Conservation (phyloP, 176 grass and related monocot genomes). For the Cenchrus americanus region DNA sequence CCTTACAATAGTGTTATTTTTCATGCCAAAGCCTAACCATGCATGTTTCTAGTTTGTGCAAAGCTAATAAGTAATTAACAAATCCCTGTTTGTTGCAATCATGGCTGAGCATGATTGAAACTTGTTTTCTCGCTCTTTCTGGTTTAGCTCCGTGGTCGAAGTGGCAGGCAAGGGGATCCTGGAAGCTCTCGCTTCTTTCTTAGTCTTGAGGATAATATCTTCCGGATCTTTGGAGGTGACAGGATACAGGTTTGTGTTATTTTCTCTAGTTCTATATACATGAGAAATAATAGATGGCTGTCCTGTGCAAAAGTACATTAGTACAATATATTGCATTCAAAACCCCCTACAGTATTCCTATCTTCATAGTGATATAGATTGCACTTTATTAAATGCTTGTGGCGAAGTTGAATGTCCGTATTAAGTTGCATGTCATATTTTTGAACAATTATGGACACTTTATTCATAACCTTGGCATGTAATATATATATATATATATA, state of each 20-base stretch:
- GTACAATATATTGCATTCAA: conserved; percentile 18
- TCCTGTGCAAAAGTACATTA: background rate
- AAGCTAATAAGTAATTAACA: conserved; percentile 1
- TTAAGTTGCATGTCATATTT: conserved; percentile 31
- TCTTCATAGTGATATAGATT: background rate
- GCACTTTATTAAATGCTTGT: conserved; percentile 23
- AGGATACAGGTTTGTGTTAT: conserved; percentile 83
- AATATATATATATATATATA: background rate
- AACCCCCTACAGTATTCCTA: conserved; percentile 8
- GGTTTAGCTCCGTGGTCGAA: conserved; percentile 90
- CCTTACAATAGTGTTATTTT: conserved; percentile 16
- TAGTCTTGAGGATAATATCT: conserved; percentile 98
- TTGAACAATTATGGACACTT: conserved; percentile 27
- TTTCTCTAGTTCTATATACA: conserved; percentile 34
- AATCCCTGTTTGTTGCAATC: conserved; percentile 7
- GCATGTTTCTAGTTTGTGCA: background rate
- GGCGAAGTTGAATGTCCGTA: conserved; percentile 1
- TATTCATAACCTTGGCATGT: conserved; percentile 1
- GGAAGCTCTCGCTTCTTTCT: conserved; percentile 98
- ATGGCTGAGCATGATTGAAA: conserved; percentile 14
- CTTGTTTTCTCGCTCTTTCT: conserved; percentile 47
- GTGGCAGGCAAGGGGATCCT: conserved; percentile 97
- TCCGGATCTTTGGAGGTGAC: conserved; percentile 95
- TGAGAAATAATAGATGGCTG: conserved; percentile 26
- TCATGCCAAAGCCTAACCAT: background rate